Evolutionary conservation across 2,329 filamentous ascomycete species (phyloP).

Genomic region (Penicillium fuscoglaucum): DNA sequence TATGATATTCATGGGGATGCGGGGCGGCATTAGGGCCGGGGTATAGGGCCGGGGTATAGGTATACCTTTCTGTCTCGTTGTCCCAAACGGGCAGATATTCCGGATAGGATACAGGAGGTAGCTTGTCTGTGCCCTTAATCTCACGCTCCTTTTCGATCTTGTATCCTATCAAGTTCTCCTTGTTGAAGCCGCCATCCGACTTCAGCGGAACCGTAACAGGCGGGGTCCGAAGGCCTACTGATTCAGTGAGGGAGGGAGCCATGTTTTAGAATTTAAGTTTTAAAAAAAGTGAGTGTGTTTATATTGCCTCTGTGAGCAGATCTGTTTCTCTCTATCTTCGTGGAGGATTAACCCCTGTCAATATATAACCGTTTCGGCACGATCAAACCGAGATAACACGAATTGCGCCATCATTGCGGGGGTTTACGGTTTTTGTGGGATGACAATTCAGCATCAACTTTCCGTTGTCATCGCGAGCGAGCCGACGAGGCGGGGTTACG

Average conservation of each 20-base stretch:
- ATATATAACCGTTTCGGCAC: conserved; percentile 17
- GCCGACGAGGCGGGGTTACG: conserved; percentile 4
- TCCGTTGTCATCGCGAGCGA: background rate
- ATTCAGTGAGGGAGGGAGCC: conserved; percentile 39
- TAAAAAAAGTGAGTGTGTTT: background rate
- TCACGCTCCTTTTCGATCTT: conserved; percentile 52
- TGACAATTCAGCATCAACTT: background rate
- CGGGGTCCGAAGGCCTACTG: conserved; percentile 29
- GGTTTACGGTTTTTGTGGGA: conserved; percentile 9
- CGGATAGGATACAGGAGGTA: conserved; percentile 63
- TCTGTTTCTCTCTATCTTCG: background rate
- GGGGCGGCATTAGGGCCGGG: background rate
- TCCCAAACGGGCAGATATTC: conserved; percentile 75
- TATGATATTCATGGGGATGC: background rate
- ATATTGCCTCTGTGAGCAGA: background rate
- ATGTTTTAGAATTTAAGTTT: conserved; percentile 18
- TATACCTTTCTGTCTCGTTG: conserved; percentile 48
- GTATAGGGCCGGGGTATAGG: background rate
- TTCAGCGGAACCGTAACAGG: conserved; percentile 27
- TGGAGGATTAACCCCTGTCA: background rate
- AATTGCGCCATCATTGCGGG: conserved; percentile 22
- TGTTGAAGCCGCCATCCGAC: conserved; percentile 37
- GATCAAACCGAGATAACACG: background rate
- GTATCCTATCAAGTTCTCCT: conserved; percentile 40
- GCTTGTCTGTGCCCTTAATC: conserved; percentile 54